Conservation (phyloP, 208 protist species). For the Wallacemonas sp. region DNA sequence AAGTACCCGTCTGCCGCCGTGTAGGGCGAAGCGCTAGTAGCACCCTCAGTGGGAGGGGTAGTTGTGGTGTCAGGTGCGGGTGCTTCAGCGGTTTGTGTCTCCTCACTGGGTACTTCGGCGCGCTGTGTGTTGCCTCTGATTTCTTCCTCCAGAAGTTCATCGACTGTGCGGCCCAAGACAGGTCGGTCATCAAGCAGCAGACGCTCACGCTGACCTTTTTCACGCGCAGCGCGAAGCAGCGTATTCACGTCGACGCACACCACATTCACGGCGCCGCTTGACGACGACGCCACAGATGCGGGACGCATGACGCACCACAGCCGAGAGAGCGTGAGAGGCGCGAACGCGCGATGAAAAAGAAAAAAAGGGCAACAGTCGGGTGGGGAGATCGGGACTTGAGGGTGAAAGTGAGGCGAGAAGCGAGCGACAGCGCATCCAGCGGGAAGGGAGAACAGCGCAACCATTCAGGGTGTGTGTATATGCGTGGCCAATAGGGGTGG, state of each 20-base stretch:
- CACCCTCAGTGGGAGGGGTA: not conserved
- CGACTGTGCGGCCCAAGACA: not conserved
- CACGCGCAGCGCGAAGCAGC: constrained; percentile 26
- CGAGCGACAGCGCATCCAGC: no score
- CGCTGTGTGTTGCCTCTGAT: not conserved
- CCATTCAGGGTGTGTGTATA: no score
- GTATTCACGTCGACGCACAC: constrained; percentile 55
- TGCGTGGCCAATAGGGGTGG: no score
- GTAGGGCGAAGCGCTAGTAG: not conserved
- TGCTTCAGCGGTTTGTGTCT: constrained; percentile 4
- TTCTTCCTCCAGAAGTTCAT: constrained; percentile 3
- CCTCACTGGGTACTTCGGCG: no score
- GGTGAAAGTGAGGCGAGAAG: no score
- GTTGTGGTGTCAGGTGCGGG: not conserved
- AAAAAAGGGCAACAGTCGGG: not conserved
- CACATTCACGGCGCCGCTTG: constrained; percentile 21
- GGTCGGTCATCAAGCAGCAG: not conserved
- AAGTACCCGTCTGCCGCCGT: constrained; percentile 1
- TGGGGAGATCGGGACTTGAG: no score
- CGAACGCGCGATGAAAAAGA: constrained; percentile 9
- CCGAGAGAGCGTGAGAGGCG: no score
- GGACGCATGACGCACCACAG: no score
- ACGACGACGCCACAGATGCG: no score
- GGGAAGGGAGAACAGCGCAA: no score
- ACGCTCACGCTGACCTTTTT: constrained; percentile 6